Evolutionary conservation across 352 stramenopile genomes (phyloP).

Genomic region (Plasmopara muralis): DNA sequence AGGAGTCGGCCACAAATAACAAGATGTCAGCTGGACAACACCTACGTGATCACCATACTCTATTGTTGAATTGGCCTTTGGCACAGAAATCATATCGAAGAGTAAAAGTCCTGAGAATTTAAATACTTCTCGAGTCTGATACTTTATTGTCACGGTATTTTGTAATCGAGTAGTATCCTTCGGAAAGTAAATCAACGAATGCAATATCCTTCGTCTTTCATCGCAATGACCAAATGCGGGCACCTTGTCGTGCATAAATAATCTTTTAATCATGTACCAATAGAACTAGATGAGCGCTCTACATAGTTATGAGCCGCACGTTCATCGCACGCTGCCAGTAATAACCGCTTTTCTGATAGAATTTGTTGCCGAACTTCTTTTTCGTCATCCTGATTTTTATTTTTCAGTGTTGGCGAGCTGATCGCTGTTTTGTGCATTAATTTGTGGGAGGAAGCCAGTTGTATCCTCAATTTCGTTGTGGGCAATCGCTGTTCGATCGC

Average conservation of each 20-base stretch:
- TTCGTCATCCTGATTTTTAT: slow-evolving; percentile 59
- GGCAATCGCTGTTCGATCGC: slow-evolving; percentile 27
- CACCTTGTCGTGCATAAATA: slow-evolving; percentile 58
- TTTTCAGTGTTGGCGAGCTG: slow-evolving; percentile 62
- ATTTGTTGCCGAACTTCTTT: slow-evolving; percentile 46
- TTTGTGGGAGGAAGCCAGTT: slow-evolving; percentile 18
- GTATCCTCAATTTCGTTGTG: slow-evolving; percentile 22
- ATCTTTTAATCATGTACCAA: slow-evolving; percentile 29
- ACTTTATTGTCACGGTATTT: no score
- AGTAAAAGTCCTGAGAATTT: no score
- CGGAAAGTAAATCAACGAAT: no score
- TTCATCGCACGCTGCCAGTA: slow-evolving; percentile 66
- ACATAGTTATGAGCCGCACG: slow-evolving; percentile 60
- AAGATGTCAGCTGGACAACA: no score
- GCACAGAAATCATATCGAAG: no score
- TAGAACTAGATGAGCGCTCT: slow-evolving; percentile 45
- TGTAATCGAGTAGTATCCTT: no score
- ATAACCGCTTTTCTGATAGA: slow-evolving; percentile 64
- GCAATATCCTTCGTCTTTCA: no score
- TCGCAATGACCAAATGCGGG: slow-evolving; percentile 33
- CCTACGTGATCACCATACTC: no score
- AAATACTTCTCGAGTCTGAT: no score
- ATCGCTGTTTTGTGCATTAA: slow-evolving; percentile 33
- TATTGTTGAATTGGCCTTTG: no score
- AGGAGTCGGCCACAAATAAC: no score